A percentile compares a stretch with the other conserved stretches of the same genome.
Conservation (phyloP, 805 yeast genomes). For the Teunomyces lycoperdinae region DNA sequence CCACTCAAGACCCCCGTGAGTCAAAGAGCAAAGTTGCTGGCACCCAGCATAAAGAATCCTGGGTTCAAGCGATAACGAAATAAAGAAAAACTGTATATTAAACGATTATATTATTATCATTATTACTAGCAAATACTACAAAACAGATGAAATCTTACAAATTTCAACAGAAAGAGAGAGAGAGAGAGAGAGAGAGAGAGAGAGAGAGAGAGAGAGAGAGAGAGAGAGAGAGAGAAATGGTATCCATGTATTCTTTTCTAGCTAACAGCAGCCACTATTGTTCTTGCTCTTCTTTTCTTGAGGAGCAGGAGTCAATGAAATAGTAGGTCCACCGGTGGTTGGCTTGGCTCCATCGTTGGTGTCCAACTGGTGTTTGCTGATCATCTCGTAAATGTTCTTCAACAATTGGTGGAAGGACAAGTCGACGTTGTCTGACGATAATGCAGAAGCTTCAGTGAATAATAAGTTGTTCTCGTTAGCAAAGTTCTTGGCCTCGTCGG, state of each 20-base stretch:
- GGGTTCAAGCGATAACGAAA: background rate
- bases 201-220: too few relatives aligned
- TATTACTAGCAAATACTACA: background rate
- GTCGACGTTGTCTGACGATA: constrained; percentile 93
- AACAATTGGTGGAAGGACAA: constrained; percentile 89
- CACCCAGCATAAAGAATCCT: constrained; percentile 16
- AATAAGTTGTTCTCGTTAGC: constrained; percentile 88
- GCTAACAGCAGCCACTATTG: constrained; percentile 66
- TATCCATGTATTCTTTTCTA: background rate
- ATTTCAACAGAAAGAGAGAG: too few relatives aligned
- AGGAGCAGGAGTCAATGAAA: constrained; percentile 90
- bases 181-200: too few relatives aligned
- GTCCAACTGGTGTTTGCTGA: constrained; percentile 88
- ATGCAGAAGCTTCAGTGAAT: constrained; percentile 94
- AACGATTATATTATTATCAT: background rate
- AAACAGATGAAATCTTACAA: background rate
- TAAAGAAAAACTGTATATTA: background rate
- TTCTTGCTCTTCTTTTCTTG: constrained; percentile 65
- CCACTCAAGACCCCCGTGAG: constrained; percentile 37
- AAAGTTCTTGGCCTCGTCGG: constrained; percentile 94
- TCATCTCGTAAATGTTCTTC: constrained; percentile 92
- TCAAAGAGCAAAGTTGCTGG: constrained; percentile 22
- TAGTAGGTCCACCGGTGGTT: constrained; percentile 77
- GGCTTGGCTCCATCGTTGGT: constrained; percentile 72
- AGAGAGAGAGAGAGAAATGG: background rate